These are phyloP conservation scores for Phytophthora citrophthora DNA, from an alignment of 352 stramenopile species.

Conservation along the genomic window DNA sequence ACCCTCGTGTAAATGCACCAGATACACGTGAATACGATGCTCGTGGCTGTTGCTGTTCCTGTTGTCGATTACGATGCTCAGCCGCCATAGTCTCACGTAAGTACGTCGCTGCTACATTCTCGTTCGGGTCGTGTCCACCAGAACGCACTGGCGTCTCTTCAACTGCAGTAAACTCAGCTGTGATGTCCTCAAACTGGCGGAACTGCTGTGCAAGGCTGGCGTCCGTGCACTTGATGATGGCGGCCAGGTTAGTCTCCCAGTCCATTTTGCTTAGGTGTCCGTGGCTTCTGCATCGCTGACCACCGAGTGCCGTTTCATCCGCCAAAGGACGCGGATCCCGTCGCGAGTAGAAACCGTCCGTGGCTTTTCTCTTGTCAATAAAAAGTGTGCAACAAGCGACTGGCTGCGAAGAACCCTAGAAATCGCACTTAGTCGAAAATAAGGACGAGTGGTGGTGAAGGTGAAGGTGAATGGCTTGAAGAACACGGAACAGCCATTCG, in stretches of 20 bases:
- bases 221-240: constrained; percentile 86
- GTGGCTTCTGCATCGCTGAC: neutral
- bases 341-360: constrained; percentile 8
- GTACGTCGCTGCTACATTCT: constrained; percentile 44
- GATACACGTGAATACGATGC: constrained; percentile 34
- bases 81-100: constrained; percentile 45
- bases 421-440: constrained; percentile 9
- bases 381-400: constrained; percentile 9
- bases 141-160: constrained; percentile 3
- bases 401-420: constrained; percentile 3
- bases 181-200: constrained; percentile 61
- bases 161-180: constrained; percentile 23
- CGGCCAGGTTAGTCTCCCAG: constrained; percentile 78
- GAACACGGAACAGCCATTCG: neutral
- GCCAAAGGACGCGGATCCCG: constrained; percentile 19
- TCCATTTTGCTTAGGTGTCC: constrained; percentile 41
- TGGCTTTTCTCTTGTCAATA: neutral
- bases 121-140: neutral
- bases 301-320: constrained; percentile 38
- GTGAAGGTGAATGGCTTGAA: constrained; percentile 6
- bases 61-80: constrained; percentile 21
- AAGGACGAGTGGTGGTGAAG: constrained; percentile 16
- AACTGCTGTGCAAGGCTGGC: constrained; percentile 81
- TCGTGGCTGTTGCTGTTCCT: constrained; percentile 3
- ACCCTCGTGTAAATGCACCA: constrained; percentile 16